Evolutionary conservation across 768 basidiomycete genomes (phyloP), one percentile per base, ranked within the genome.

Genomic region (Xerocomellus dryophilus): DNA sequence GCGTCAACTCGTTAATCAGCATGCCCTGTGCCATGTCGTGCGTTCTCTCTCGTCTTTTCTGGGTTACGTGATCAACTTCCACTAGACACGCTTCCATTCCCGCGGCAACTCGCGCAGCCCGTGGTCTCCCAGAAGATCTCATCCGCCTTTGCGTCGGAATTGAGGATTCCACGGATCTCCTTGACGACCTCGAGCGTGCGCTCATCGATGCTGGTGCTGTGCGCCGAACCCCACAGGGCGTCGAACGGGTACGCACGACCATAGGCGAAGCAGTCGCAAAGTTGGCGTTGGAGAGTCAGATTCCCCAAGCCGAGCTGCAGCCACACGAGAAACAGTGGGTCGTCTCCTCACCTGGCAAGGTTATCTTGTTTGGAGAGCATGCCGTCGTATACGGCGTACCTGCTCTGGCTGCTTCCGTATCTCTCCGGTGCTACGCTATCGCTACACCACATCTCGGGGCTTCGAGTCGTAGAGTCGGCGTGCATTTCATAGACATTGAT

Each of bases 21-120:
- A 98, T 99, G 96, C 97, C 97, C 35, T 98, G 97, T 70, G 85
- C 93, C 63, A 98, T 99, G 97, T 97, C 94, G 96, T 98, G 72
- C 75, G 95, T 89, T 58, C 8, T 14, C 56, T 32, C 43, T 50
- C 54, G 5, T 36, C 18, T 18, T 15, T 29, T 25, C 29, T 12
- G 5, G 7, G 5, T 51, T n/a, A 31, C 51, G 20, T 47, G 32
- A 56, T 17, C 23, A 39, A 46, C 41, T 47, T 21, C 9, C n/a
- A 25, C 39, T 18, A 66, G 96, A 17, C 97, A 99, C 70, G 94
- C 97, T 21, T 98, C 97, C 36, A 99, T 99, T 60, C 95, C 98
- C 65, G 85, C 97, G 21, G 90, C 91, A 8, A 85, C 85, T n/a
- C 88, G 97, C 31, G 93, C 92, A n/a, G 93, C 86, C 38, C 90